These are phyloP conservation scores for Fagus sylvatica DNA, from an alignment of 306 rosid genomes.

Conservation along the genomic window DNA sequence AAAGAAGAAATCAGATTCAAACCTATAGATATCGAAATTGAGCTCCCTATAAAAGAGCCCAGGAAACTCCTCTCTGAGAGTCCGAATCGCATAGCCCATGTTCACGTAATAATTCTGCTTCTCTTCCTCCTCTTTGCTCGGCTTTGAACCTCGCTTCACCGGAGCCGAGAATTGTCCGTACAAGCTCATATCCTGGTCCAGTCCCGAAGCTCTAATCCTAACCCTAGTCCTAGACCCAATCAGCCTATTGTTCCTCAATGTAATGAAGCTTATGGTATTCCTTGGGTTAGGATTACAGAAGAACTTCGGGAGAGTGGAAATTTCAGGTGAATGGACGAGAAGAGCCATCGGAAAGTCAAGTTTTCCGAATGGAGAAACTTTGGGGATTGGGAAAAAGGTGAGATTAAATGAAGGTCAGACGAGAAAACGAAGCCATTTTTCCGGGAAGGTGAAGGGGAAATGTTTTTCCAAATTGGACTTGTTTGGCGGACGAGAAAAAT, in stretches of 20 bases:
- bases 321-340: conserved; percentile 51
- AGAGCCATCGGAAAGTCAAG: conserved; percentile 48
- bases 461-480: background rate
- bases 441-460: conserved; percentile 8
- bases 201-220: conserved; percentile 38
- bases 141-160: conserved; percentile 58
- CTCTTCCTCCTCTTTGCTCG: conserved; percentile 69
- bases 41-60: conserved; percentile 68
- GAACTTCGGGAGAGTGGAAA: conserved; percentile 29
- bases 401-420: background rate
- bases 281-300: conserved; percentile 36
- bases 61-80: conserved; percentile 78
- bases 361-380: background rate
- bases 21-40: conserved; percentile 76
- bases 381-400: background rate
- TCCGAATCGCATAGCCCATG: conserved; percentile 79
- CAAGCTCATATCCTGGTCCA: conserved; percentile 32
- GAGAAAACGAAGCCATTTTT: conserved; percentile 25
- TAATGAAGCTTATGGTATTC: conserved; percentile 36
- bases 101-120: conserved; percentile 75
- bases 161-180: conserved; percentile 69
- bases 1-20: background rate
- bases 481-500: conserved; percentile 14
- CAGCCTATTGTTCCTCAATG: conserved; percentile 26
- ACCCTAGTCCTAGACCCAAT: conserved; percentile 36